Conservation (phyloP, 2,329 filamentous ascomycete species). For the Penicillium palitans region DNA sequence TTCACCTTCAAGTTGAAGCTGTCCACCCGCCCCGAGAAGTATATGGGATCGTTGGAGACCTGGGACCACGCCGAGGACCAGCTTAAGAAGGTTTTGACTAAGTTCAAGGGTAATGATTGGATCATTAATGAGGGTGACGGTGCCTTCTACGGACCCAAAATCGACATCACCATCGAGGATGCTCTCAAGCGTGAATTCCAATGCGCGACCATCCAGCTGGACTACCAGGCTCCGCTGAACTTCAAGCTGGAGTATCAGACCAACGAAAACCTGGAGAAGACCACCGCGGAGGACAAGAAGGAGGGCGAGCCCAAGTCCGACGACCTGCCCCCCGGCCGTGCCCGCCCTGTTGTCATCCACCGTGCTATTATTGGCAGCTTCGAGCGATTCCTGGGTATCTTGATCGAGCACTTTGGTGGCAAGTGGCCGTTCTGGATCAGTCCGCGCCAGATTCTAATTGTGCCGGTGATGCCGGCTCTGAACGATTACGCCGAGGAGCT, state of each 20-base stretch:
- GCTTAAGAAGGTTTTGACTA: slow-evolving; percentile 74
- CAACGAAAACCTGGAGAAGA: slow-evolving; percentile 61
- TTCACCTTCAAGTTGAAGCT: slow-evolving; percentile 94
- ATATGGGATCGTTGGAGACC: slow-evolving; percentile 78
- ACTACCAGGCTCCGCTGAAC: slow-evolving; percentile 81
- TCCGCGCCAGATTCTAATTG: slow-evolving; percentile 52
- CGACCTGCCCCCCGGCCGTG: slow-evolving; percentile 43
- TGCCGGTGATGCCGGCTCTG: slow-evolving; percentile 52
- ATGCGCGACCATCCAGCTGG: slow-evolving; percentile 91
- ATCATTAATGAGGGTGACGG: slow-evolving; percentile 91
- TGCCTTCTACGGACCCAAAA: slow-evolving; percentile 98
- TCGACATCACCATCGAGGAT: slow-evolving; percentile 92
- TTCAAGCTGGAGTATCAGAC: slow-evolving; percentile 88
- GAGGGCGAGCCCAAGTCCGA: slow-evolving; percentile 44
- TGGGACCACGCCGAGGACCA: slow-evolving; percentile 88
- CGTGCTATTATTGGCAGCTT: slow-evolving; percentile 54
- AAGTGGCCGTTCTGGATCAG: slow-evolving; percentile 57
- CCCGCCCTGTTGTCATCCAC: slow-evolving; percentile 54
- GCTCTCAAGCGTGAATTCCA: slow-evolving; percentile 81
- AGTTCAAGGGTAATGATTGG: slow-evolving; percentile 77
- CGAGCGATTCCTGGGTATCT: slow-evolving; percentile 53
- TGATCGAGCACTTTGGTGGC: slow-evolving; percentile 53
- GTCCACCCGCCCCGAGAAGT: slow-evolving; percentile 87
- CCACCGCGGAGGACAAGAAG: slow-evolving; percentile 31
- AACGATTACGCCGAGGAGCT: slow-evolving; percentile 53